Percentiles rank a stretch among this genome's conserved stretches.
phyloP scores from a whole-genome alignment of 371 early-diverging fungal species.

The Apophysomyces trapeziformis region DNA sequence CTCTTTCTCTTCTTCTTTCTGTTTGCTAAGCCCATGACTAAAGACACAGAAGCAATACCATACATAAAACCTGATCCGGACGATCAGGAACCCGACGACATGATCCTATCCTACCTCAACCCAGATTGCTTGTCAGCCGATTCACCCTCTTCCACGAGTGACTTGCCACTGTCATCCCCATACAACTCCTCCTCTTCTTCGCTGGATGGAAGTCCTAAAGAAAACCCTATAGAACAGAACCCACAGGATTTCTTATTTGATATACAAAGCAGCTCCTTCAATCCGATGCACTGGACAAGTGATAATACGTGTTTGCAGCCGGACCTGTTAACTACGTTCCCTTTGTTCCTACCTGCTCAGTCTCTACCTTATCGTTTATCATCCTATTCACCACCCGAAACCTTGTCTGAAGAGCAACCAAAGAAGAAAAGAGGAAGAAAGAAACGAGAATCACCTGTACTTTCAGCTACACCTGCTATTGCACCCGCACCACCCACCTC shows the following conservation, averaged over 20 bases:
- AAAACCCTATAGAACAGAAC: not conserved
- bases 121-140: constrained; percentile 40
- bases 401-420: constrained; percentile 33
- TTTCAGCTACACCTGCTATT: constrained; percentile 15
- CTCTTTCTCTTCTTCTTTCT: not conserved
- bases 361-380: constrained; percentile 8
- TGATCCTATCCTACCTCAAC: constrained; percentile 48
- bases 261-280: not conserved
- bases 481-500: constrained; percentile 36
- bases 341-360: constrained; percentile 21
- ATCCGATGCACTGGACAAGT: constrained; percentile 12
- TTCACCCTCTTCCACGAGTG: constrained; percentile 5
- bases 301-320: constrained; percentile 1
- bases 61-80: constrained; percentile 36
- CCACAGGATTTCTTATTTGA: not conserved
- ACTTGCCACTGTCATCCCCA: constrained; percentile 26
- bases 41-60: not conserved
- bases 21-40: not conserved
- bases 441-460: constrained; percentile 33
- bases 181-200: constrained; percentile 16
- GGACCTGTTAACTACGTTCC: constrained; percentile 15
- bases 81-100: constrained; percentile 37
- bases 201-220: constrained; percentile 4
- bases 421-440: constrained; percentile 52
- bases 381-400: constrained; percentile 19